Evolutionary conservation across 345 rosid species (phyloP).

Genomic region (Anacardium occidentale): DNA sequence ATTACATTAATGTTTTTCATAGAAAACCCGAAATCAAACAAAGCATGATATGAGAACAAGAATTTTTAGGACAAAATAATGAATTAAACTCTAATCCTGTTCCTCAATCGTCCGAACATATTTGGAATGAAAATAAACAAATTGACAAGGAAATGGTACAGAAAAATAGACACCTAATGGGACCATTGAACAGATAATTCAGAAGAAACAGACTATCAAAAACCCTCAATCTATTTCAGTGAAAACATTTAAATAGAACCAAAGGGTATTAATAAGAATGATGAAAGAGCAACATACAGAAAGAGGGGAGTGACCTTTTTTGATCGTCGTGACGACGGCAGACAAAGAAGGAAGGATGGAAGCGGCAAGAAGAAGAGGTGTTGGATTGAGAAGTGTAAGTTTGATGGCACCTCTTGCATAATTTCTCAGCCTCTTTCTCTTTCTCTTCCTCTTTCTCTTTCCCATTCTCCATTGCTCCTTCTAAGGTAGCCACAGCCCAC

Average conservation of each 20-base stretch:
- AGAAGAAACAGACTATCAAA: not conserved
- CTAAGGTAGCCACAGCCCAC: no score
- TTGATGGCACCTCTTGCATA: slow-evolving; percentile 69
- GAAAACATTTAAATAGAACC: not conserved
- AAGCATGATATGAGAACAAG: not conserved
- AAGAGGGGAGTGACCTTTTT: slow-evolving; percentile 50
- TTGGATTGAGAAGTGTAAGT: slow-evolving; percentile 56
- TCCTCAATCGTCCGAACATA: not conserved
- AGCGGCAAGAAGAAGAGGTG: slow-evolving; percentile 66
- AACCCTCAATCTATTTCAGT: not conserved
- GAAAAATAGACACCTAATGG: no score
- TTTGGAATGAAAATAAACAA: not conserved
- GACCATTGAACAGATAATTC: not conserved
- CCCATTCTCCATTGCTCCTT: not conserved
- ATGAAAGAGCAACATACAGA: not conserved
- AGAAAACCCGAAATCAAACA: not conserved
- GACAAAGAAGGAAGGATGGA: slow-evolving; percentile 84
- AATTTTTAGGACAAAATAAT: not conserved
- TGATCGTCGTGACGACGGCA: slow-evolving; percentile 98
- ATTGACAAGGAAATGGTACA: no score
- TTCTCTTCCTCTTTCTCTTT: slow-evolving; percentile 26
- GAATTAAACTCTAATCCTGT: not conserved
- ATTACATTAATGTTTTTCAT: not conserved
- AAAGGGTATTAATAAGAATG: not conserved
- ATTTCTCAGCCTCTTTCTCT: slow-evolving; percentile 41